Evolutionary conservation across 2,329 filamentous ascomycete species (phyloP).

Genomic region (Diplodia intermedia): DNA sequence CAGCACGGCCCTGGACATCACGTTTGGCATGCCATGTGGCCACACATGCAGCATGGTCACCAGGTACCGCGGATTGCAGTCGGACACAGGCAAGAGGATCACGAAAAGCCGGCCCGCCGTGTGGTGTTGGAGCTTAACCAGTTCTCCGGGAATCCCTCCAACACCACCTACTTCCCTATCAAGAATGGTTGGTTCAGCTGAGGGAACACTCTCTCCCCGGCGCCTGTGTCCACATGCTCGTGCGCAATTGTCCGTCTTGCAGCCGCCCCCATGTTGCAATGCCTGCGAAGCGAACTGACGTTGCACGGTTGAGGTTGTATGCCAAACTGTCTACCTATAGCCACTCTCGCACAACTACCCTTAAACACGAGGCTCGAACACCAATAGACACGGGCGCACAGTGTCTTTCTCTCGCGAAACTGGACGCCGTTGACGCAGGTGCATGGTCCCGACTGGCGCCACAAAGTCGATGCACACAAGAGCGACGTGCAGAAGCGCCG

Average conservation of each 20-base stretch:
- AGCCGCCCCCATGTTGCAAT: neutral
- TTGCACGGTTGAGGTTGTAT: neutral
- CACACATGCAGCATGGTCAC: neutral
- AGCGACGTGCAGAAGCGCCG: constrained; percentile 10
- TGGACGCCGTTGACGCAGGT: constrained; percentile 21
- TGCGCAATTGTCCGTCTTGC: neutral
- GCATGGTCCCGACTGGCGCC: constrained; percentile 12
- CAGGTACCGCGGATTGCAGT: neutral
- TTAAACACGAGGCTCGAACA: constrained; percentile 2
- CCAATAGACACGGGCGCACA: constrained; percentile 4
- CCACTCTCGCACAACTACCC: neutral
- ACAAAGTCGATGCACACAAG: constrained; percentile 6
- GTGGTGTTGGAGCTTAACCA: neutral
- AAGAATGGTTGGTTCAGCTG: neutral
- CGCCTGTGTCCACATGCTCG: neutral
- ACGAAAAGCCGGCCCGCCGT: neutral
- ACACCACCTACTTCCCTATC: neutral
- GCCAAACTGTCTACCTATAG: neutral
- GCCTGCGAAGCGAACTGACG: neutral
- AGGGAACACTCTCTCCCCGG: neutral
- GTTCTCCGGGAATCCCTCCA: neutral
- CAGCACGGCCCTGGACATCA: neutral
- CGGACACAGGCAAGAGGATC: neutral
- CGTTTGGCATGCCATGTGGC: neutral
- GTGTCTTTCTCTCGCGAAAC: neutral